phyloP scores from a whole-genome alignment of 306 rosid genomes.

The Rosa lucieae region DNA sequence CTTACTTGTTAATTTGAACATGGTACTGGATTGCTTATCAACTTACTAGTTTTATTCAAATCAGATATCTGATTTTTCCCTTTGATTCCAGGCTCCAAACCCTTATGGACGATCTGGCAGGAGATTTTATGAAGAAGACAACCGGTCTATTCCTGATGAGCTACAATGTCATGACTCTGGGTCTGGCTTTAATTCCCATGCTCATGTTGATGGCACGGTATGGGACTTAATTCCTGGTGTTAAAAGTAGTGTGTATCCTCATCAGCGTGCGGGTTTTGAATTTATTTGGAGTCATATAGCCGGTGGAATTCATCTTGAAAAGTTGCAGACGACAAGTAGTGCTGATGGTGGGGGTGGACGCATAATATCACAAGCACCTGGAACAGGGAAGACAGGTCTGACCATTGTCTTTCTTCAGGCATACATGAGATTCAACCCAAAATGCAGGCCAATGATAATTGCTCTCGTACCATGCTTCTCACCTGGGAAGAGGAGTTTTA shows the following conservation, averaged over 20 bases:
- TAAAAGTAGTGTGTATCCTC: no score
- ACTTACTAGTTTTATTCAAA: background rate
- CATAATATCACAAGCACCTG: conserved; percentile 84
- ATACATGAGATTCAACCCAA: conserved; percentile 42
- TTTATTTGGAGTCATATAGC: conserved; percentile 70
- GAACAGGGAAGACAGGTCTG: conserved; percentile 76
- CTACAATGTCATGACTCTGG: conserved; percentile 15
- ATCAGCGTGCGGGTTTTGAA: conserved; percentile 74
- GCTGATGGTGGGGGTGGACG: conserved; percentile 49
- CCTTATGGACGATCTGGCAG: conserved; percentile 32
- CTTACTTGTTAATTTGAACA: background rate
- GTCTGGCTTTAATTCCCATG: background rate
- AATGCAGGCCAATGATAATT: conserved; percentile 56
- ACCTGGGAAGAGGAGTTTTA: conserved; percentile 79
- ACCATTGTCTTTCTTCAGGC: conserved; percentile 61
- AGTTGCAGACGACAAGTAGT: conserved; percentile 25
- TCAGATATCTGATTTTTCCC: background rate
- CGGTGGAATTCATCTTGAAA: conserved; percentile 49
- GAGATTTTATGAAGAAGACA: conserved; percentile 24
- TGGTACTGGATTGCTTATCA: background rate
- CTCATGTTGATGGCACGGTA: conserved; percentile 43
- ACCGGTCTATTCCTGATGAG: conserved; percentile 29
- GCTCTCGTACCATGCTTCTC: conserved; percentile 63
- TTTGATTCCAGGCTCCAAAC: conserved; percentile 41
- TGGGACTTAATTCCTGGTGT: conserved; percentile 75